These are phyloP conservation scores for Ormosia semicastrata DNA, from an alignment of 306 rosid species.

Conservation along the genomic window DNA sequence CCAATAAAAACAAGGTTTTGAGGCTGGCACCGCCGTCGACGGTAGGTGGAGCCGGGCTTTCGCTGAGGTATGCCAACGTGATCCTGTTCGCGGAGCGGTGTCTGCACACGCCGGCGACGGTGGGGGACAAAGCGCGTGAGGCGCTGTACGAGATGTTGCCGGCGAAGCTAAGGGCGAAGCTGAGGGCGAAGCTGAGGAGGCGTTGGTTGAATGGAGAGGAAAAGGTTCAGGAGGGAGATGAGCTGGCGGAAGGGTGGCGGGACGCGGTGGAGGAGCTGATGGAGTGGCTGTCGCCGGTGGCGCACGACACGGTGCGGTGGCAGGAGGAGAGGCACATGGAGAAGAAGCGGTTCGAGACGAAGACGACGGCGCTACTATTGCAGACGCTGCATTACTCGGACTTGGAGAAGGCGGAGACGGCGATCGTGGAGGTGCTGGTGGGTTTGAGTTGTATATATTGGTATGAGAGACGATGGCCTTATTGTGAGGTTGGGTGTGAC, in stretches of 20 bases:
- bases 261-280: slow-evolving; percentile 65
- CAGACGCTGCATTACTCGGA: slow-evolving; percentile 76
- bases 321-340: slow-evolving; percentile 53
- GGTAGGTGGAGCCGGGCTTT: slow-evolving; percentile 62
- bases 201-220: slow-evolving; percentile 26
- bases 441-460: slow-evolving; percentile 59
- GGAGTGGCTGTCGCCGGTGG: slow-evolving; percentile 66
- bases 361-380: slow-evolving; percentile 41
- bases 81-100: slow-evolving; percentile 51
- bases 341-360: slow-evolving; percentile 33
- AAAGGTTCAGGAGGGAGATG: background rate
- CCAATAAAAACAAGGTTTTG: slow-evolving; percentile 20
- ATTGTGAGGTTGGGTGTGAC: no score
- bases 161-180: slow-evolving; percentile 32
- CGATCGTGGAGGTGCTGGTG: slow-evolving; percentile 68
- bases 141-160: slow-evolving; percentile 66
- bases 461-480: slow-evolving; percentile 36
- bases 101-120: slow-evolving; percentile 40
- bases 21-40: slow-evolving; percentile 42
- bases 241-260: slow-evolving; percentile 63
- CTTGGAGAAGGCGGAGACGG: slow-evolving; percentile 77
- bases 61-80: slow-evolving; percentile 60
- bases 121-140: slow-evolving; percentile 43
- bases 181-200: slow-evolving; percentile 47
- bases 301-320: slow-evolving; percentile 61